Evolutionary conservation across 2,329 filamentous ascomycete species (phyloP).

Genomic region (Phaeosphaeria sp.): DNA sequence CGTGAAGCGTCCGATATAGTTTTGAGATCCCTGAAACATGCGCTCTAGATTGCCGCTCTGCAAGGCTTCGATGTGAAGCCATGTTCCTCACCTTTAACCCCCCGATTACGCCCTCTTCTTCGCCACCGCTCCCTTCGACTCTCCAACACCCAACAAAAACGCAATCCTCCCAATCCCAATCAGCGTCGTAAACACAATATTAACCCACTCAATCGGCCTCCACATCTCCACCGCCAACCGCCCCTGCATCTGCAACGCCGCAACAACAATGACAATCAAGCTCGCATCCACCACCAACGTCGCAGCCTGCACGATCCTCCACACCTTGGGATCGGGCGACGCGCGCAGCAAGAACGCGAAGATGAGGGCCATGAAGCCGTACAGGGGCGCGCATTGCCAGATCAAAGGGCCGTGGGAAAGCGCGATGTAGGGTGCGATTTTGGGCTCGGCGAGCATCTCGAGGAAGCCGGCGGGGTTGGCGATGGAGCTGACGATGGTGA

Average conservation of each 20-base stretch:
- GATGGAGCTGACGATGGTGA: constrained; percentile 15
- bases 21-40: too few relatives aligned
- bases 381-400: constrained; percentile 11
- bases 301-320: constrained; percentile 16
- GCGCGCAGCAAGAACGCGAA: constrained; percentile 12
- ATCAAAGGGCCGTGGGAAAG: not conserved
- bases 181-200: constrained; percentile 12
- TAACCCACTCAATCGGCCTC: constrained; percentile 11
- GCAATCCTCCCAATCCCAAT: constrained; percentile 10
- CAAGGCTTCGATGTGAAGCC: too few relatives aligned
- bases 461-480: constrained; percentile 6
- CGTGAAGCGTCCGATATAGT: too few relatives aligned
- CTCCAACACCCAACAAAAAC: constrained; percentile 11
- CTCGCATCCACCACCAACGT: constrained; percentile 10
- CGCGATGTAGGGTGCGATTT: constrained; percentile 2
- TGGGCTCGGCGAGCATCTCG: constrained; percentile 4
- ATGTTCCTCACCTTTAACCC: too few relatives aligned
- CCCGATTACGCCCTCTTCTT: not conserved
- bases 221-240: constrained; percentile 1
- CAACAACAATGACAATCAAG: constrained; percentile 5
- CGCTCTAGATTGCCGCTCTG: too few relatives aligned
- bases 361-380: constrained; percentile 12
- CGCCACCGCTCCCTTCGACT: not conserved
- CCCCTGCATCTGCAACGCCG: constrained; percentile 2
- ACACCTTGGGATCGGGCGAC: constrained; percentile 10